These are phyloP conservation scores for Entoloma clypeatum DNA, from an alignment of 1,284 basidiomycete genomes.

Conservation along the genomic window DNA sequence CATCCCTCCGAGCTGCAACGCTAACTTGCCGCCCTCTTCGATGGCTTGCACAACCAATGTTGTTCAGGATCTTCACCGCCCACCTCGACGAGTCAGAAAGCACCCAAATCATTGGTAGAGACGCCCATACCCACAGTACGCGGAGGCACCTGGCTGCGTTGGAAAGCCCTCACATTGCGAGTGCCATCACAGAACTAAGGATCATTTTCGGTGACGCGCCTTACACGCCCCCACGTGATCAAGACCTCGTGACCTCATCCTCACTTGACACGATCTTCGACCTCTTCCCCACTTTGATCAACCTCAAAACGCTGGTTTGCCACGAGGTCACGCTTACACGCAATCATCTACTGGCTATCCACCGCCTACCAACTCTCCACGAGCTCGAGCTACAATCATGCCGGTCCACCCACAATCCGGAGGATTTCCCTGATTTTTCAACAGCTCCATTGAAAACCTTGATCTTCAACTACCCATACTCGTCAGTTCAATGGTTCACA, in stretches of 20 bases:
- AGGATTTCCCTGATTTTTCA: slow-evolving; percentile 15
- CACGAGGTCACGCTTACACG: slow-evolving; percentile 16
- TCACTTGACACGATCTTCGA: slow-evolving; percentile 14
- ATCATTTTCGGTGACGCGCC: slow-evolving; percentile 10
- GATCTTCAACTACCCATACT: slow-evolving; percentile 15
- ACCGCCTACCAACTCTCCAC: slow-evolving; percentile 12
- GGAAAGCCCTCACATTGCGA: slow-evolving; percentile 11
- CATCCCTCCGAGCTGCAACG: slow-evolving; percentile 12
- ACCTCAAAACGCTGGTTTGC: slow-evolving; percentile 17
- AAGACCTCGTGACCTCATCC: slow-evolving; percentile 4
- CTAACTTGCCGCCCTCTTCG: slow-evolving; percentile 16
- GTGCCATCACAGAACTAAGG: slow-evolving; percentile 16
- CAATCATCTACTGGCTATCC: slow-evolving; percentile 12
- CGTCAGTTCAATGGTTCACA: slow-evolving; percentile 9
- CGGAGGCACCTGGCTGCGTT: slow-evolving; percentile 13
- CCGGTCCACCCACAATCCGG: slow-evolving; percentile 9
- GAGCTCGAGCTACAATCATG: slow-evolving; percentile 20
- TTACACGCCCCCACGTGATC: neutral
- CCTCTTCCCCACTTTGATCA: slow-evolving; percentile 15
- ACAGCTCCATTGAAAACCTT: slow-evolving; percentile 13
- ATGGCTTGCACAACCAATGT: slow-evolving; percentile 18
- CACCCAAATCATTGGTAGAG: slow-evolving; percentile 8
- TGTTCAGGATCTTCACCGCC: slow-evolving; percentile 19
- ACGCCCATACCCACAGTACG: slow-evolving; percentile 4
- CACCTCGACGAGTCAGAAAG: slow-evolving; percentile 6